These are phyloP conservation scores for Leccinum ponderosum DNA, from an alignment of 1,284 basidiomycete species.

Conservation along the genomic window DNA sequence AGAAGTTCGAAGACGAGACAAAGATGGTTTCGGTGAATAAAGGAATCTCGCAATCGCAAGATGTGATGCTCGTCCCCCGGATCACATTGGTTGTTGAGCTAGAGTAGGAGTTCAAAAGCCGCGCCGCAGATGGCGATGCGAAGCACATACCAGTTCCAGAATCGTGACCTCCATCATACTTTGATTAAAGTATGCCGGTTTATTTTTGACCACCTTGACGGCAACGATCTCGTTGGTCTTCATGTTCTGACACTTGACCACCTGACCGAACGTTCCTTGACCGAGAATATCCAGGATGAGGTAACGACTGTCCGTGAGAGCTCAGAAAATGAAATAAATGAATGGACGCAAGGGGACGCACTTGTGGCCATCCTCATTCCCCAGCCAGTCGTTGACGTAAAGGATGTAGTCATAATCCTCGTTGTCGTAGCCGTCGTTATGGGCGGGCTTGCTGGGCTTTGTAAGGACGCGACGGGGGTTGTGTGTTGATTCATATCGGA, in stretches of 20 bases:
- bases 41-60: slow-evolving; percentile 91
- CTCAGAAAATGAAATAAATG: slow-evolving; percentile 12
- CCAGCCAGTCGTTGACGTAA: slow-evolving; percentile 95
- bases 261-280: slow-evolving; percentile 98
- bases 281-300: slow-evolving; percentile 97
- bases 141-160: slow-evolving; percentile 77
- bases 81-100: slow-evolving; percentile 93
- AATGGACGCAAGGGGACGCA: slow-evolving; percentile 42
- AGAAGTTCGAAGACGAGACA: slow-evolving; percentile 98
- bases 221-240: slow-evolving; percentile 98
- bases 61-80: slow-evolving; percentile 97
- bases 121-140: neutral
- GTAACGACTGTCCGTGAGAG: slow-evolving; percentile 54
- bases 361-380: slow-evolving; percentile 90
- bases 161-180: slow-evolving; percentile 99
- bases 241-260: slow-evolving; percentile 99
- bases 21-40: slow-evolving; percentile 95
- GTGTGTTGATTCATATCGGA: slow-evolving; percentile 89
- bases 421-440: slow-evolving; percentile 96
- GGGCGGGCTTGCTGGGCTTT: slow-evolving; percentile 90
- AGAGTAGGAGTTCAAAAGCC: slow-evolving; percentile 2
- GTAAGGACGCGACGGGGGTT: slow-evolving; percentile 94
- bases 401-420: slow-evolving; percentile 98
- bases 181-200: slow-evolving; percentile 99
- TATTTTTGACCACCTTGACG: slow-evolving; percentile 99